Evolutionary conservation across 1,284 basidiomycete genomes (phyloP).

Genomic region (Boletus calvinii): DNA sequence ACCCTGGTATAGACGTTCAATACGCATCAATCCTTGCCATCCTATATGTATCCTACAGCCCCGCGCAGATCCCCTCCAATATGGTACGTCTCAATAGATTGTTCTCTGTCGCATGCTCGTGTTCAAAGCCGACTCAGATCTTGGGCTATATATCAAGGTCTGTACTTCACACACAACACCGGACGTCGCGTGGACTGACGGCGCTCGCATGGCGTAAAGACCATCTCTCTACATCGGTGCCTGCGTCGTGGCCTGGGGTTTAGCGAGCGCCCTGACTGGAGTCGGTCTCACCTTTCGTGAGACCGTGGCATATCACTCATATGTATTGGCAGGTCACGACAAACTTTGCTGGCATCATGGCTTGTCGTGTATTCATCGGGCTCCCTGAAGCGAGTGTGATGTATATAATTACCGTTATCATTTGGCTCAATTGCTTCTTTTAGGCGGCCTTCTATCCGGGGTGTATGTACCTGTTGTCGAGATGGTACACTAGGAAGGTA

Average conservation of each 20-base stretch:
- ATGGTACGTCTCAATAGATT: conserved; percentile 43
- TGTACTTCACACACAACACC: not conserved
- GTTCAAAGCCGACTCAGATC: conserved; percentile 36
- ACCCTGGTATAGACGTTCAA: conserved; percentile 47
- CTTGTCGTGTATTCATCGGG: conserved; percentile 62
- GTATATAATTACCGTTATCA: conserved; percentile 22
- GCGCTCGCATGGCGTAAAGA: conserved; percentile 30
- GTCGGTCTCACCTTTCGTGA: conserved; percentile 36
- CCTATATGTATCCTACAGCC: conserved; percentile 59
- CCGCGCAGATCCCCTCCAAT: conserved; percentile 64
- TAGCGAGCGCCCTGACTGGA: conserved; percentile 61
- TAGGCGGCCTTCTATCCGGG: conserved; percentile 67
- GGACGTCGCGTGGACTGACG: not conserved
- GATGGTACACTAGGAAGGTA: conserved; percentile 67
- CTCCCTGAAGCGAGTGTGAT: no score
- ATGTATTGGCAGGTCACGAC: conserved; percentile 44
- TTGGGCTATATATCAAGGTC: conserved; percentile 54
- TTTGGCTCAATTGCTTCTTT: not conserved
- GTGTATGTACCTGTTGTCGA: conserved; percentile 56
- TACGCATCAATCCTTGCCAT: conserved; percentile 59
- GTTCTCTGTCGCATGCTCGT: not conserved
- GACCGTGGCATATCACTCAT: not conserved
- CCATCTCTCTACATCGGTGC: conserved; percentile 62
- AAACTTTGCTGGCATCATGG: conserved; percentile 54
- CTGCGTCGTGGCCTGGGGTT: conserved; percentile 63